Evolutionary conservation across 2,329 filamentous ascomycete genomes (phyloP), one percentile per base, ranked within the genome.

Genomic region (Geoglossum cookeanum): DNA sequence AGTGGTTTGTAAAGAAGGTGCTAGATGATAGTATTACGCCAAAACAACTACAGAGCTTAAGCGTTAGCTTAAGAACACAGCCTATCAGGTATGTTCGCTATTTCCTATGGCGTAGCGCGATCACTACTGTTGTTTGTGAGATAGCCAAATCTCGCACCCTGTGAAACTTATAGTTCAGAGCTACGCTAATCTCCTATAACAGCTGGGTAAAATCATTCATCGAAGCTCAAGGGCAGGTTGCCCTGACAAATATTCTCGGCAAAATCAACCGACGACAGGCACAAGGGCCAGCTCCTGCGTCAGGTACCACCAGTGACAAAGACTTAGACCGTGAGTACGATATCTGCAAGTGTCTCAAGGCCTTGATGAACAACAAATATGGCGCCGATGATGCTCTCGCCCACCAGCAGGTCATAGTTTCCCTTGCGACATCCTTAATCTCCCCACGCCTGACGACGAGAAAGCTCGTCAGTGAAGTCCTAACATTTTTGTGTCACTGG

Each of bases 301-400:
- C 78, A 47, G 73, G 74, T 57, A 70, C 75, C 37, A 79, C 75
- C 32, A 45, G 39, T 17, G 88, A 94, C 64, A 88, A 85, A 68
- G 87, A 91, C 66, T 75, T 92, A 55, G 90, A 96, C 66, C 81
- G 85, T 63, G 90, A 95, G 71, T 97, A 97, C 68, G 92, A 97
- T 67, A 95, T 98, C 61, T 81, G 95, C 67, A 98, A 98, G 72
- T 97, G 92, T 72, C 72, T 98, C 59, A 97, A 97, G 74, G 89
- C 90, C 35, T 72, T 97, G 58, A 94, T 97, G 85, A 98, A 98
- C 80, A 98, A 96, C 78, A 96, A 95, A 69, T 97, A 94, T 68
- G 92, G 92, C 60, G 92, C 92, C 60, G 92, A 98, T 68, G 90
- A 98, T 76, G 92, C 92, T 17, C 75, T 98, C 58, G 76, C 81